Evolutionary conservation across 345 rosid genomes (phyloP), one percentile per base, ranked within the genome.

Genomic region (Euphorbia tirucalli): DNA sequence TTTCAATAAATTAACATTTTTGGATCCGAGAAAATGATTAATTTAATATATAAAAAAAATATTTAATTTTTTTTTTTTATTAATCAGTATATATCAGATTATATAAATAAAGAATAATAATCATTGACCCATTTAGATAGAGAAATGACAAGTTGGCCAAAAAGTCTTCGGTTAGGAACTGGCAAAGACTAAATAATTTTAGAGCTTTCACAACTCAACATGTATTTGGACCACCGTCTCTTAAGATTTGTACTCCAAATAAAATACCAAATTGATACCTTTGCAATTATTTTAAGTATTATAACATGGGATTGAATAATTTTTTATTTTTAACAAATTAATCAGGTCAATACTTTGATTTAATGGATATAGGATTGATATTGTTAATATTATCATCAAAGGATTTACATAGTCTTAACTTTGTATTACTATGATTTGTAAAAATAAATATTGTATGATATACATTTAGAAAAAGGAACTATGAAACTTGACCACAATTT

Each of bases 121-220:
- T 46, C 77, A 80, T 83, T 83, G 88, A 86, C 87, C 71, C 14
- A 72, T 56, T 74, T 82, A 75, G 74, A 75, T 85, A 69, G 69
- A 77, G 74, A 66, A 83, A 55, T 85, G 74, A 70, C 84, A 82
- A 85, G 65, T 86, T 82, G 90, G 72, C 80, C 79, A 69, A 58
- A 78, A 74, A 77, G 78, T 75, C 73, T 75, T 62, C 46, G 62
- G 32, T 66, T 62, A 7, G 78, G 75, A 73, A 61, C 25, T 71
- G 21, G 18, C 49, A 37, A 69, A 21, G 62, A 67, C 50, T 68
- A 59, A 48, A 74, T 65, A 19, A 54, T 46, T 16, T 57, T 18
- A 30, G 13, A 24, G 39, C 61, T 55, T 24, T 57, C 73, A n/a
- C 27, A 70, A 43, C 58, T 55, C 48, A 10, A 61, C 16, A 25